Evolutionary conservation across 2,329 filamentous ascomycete genomes (phyloP).

Genomic region (Aspergillus alliaceus): DNA sequence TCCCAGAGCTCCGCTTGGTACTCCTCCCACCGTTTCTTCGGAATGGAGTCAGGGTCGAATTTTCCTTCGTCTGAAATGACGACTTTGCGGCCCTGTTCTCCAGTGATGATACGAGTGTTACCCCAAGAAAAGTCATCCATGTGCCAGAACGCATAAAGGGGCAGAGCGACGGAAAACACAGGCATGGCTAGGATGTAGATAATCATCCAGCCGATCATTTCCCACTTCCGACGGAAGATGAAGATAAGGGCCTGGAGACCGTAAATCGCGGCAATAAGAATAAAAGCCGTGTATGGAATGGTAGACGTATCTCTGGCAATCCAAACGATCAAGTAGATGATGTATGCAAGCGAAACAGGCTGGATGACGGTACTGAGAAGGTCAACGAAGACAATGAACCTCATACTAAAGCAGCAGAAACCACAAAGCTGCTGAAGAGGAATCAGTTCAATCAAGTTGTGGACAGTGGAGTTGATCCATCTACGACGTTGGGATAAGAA

Average conservation of each 20-base stretch:
- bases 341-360: slow-evolving; percentile 86
- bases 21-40: slow-evolving; percentile 98
- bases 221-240: slow-evolving; percentile 94
- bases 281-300: slow-evolving; percentile 81
- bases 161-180: slow-evolving; percentile 85
- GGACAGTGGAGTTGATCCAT: slow-evolving; percentile 99
- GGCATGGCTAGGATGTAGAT: slow-evolving; percentile 90
- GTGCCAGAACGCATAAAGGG: slow-evolving; percentile 96
- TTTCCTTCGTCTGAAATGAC: slow-evolving; percentile 96
- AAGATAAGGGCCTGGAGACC: slow-evolving; percentile 97
- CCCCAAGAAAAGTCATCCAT: slow-evolving; percentile 99
- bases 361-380: slow-evolving; percentile 88
- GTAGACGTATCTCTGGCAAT: slow-evolving; percentile 61
- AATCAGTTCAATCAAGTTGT: slow-evolving; percentile 95
- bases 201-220: slow-evolving; percentile 99
- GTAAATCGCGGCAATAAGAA: slow-evolving; percentile 92
- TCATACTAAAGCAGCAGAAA: slow-evolving; percentile 99
- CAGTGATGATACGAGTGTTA: slow-evolving; percentile 95
- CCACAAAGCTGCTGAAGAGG: slow-evolving; percentile 91
- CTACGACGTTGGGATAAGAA: slow-evolving; percentile 98
- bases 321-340: slow-evolving; percentile 82
- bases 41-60: slow-evolving; percentile 89
- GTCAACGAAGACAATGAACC: slow-evolving; percentile 94
- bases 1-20: slow-evolving; percentile 99
- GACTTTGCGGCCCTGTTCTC: slow-evolving; percentile 88